Evolutionary conservation across 306 rosid species (phyloP).

Genomic region (Vicia sativa): DNA sequence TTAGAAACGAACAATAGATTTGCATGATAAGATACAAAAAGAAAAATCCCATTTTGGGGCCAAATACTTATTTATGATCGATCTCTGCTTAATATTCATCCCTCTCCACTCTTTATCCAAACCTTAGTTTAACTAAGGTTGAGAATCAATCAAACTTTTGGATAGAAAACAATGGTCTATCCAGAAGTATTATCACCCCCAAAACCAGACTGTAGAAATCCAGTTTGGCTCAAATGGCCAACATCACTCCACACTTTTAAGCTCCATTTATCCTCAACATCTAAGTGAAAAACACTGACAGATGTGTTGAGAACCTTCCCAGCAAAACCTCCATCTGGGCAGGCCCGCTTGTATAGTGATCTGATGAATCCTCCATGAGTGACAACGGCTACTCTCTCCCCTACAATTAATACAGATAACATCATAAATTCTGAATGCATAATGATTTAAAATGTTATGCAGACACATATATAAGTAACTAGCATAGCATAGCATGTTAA

Average conservation of each 20-base stretch:
- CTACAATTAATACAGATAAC: constrained; percentile 47
- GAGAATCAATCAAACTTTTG: constrained; percentile 32
- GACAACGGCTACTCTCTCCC: constrained; percentile 69
- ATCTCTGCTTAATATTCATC: not conserved
- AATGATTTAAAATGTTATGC: not conserved
- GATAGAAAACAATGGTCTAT: constrained; percentile 49
- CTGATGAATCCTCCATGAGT: constrained; percentile 82
- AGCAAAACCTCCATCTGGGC: constrained; percentile 44
- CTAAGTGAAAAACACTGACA: constrained; percentile 66
- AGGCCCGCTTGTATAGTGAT: constrained; percentile 56
- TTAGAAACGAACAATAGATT: not conserved
- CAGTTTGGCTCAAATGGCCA: constrained; percentile 66
- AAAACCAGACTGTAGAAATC: constrained; percentile 68
- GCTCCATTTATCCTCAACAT: constrained; percentile 63
- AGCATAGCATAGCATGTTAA: too few species aligned
- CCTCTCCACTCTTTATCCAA: constrained; percentile 18
- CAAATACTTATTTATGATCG: constrained; percentile 17
- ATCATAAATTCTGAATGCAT: not conserved
- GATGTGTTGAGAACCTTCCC: constrained; percentile 74
- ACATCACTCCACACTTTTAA: constrained; percentile 77
- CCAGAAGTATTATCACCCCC: constrained; percentile 87
- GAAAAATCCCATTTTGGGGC: not conserved
- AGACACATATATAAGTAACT: constrained; percentile 2
- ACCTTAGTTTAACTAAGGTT: constrained; percentile 9
- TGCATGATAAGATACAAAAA: constrained; percentile 9